Base-by-base conservation (phyloP, 2,329 filamentous ascomycete genomes). In the Epichloe aotearoae region DNA sequence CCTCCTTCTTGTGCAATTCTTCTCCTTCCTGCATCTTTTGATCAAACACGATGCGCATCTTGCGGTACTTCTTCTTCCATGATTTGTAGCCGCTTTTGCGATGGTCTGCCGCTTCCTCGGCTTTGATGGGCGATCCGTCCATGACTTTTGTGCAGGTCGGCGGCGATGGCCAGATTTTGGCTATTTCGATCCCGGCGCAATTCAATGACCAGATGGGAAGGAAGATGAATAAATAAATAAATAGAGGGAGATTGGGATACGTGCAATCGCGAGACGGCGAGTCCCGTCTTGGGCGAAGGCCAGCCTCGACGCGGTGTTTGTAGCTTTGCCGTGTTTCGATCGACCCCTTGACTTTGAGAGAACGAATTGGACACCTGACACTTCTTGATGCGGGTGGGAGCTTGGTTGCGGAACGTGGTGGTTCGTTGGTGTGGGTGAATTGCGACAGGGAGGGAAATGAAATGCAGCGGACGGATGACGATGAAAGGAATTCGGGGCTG, bases 11-110 rank as follows among this genome's bases (percentile, higher is more conserved):
- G 68, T 93, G 93, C 53, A 93, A 75, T 50, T 83, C 78, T 68
- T 95, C 93, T 65, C 88, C 86, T 57, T 88, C 81, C 52, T 83
- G 79, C 79, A 90, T 87, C 61, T 80, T 81, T 47, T 82, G 75
- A 59, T 93, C 86, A 62, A 93, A 94, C 30, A 76, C 73, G 64
- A 84, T 76, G 69, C 85, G 83, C 82, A 93, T 87, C 76, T 94
- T 94, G 61, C 86, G 84, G 67, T 94, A 98, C 74, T 98, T 98
- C 72, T 95, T 95, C 77, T 87, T 88, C 75, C 77, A 84, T 43
- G 80, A 84, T 62, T 80, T 83, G 66, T 83, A 80, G 71, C 76
- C 61, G 69, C 73, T 66, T 71, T 59, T 62, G 58, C 59, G 64
- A 46, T 61, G 60, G 46, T 76, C 51, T 65, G 62, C 59, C 74